Base-by-base conservation (phyloP, 305 asterid genomes). In the Lippia alba region DNA sequence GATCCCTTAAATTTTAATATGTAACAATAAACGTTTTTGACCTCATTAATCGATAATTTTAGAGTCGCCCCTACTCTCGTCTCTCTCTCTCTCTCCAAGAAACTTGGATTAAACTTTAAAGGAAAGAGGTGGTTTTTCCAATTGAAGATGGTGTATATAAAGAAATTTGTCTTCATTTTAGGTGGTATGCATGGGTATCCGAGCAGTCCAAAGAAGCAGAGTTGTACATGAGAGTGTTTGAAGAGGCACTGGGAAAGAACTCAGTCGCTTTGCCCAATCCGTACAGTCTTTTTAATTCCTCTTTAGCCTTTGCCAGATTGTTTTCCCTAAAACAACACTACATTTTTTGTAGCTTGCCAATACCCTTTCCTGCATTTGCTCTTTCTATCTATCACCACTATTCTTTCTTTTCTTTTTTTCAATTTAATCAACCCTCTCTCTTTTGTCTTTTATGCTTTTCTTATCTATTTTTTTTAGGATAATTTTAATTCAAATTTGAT, bases 321-420 rank as follows among this genome's bases (percentile, higher is more conserved):
- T 36, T 74, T 81, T 51, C 75, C 81, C 24, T 59, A 55, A 84
- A 72, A 75, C 79, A 66, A 76, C 73, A 44, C 81, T 72, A 70
- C 84, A 77, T 55, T 53, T 61, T 76, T 75, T 60, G 51, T 68
- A 51, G 56, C 71, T 72, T 77, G 71, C 74, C 59, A 15, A 18
- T 60, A 15, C 51, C 20, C 40, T 9, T 69, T 68, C 1, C 74
- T 44, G 18, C 46, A 19, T 54, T 67, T 67, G 63, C 53, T 62
- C 67, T 14, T 39, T 48, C n/a, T 12, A 60, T 60, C 45, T 64
- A 45, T 64, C 56, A 64, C 69, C 69, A 46, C 56, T 45, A 5
- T 17, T 12, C 54, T 2, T 48, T n/a, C 30, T 1, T 24, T 24
- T 24, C 30, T 24, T 24, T 24, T 24, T 24, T 24, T 24, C 30